These are phyloP conservation scores for Pelargonium myrrhifolium DNA, from an alignment of 441 rosid genomes.

Conservation along the genomic window DNA sequence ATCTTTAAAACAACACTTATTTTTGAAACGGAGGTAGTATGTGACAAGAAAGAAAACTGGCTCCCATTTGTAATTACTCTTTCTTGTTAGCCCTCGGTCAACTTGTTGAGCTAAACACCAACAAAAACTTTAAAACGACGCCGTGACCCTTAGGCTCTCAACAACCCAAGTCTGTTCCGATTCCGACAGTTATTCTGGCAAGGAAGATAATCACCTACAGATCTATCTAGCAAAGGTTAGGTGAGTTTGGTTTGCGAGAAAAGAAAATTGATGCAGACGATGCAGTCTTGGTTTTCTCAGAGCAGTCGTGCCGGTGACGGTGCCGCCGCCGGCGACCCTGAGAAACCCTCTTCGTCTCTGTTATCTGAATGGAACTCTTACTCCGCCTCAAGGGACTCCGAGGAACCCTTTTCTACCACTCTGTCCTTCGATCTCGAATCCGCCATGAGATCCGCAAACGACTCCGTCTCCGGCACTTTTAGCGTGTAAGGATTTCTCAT, in stretches of 20 bases:
- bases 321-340: slow-evolving; percentile 29
- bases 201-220: too few species aligned
- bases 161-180: too few species aligned
- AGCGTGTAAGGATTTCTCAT: slow-evolving; percentile 48
- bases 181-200: too few species aligned
- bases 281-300: slow-evolving; percentile 6
- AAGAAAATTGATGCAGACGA: background rate
- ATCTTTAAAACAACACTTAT: too few species aligned
- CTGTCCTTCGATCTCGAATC: slow-evolving; percentile 76
- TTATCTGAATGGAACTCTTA: slow-evolving; percentile 87
- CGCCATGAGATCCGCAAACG: slow-evolving; percentile 75
- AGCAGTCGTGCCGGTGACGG: background rate
- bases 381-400: slow-evolving; percentile 46
- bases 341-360: slow-evolving; percentile 48
- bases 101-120: too few species aligned
- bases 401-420: slow-evolving; percentile 29
- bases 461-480: slow-evolving; percentile 77
- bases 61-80: too few species aligned
- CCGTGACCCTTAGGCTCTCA: too few species aligned
- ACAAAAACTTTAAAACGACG: too few species aligned
- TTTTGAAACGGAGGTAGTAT: too few species aligned
- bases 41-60: too few species aligned
- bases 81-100: too few species aligned
- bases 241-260: background rate
- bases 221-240: background rate